Percentiles rank a stretch among this genome's conserved stretches.
Evolutionary conservation across 2,329 filamentous ascomycete species (phyloP).

Genomic region (Blastomyces parvus): DNA sequence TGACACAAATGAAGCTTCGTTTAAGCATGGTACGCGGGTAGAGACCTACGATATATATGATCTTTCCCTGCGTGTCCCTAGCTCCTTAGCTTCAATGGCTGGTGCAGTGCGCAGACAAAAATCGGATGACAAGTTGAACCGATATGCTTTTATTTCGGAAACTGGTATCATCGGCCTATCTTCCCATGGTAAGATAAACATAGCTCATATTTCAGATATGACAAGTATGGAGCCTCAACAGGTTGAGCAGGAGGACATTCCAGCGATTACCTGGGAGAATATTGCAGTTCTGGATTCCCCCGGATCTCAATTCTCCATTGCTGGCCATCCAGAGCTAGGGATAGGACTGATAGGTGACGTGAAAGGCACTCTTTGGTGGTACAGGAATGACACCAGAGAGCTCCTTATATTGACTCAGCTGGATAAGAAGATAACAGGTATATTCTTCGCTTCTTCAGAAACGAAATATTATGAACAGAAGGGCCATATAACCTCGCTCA

Average conservation of each 20-base stretch:
- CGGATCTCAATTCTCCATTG: slow-evolving; percentile 23
- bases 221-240: not conserved
- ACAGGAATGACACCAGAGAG: slow-evolving; percentile 25
- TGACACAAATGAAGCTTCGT: slow-evolving; percentile 11
- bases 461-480: not conserved
- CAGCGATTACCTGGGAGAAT: slow-evolving; percentile 22
- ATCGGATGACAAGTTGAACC: slow-evolving; percentile 18
- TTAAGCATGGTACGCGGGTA: too few relatives aligned
- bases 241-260: slow-evolving; percentile 7
- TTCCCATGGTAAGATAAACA: slow-evolving; percentile 23
- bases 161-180: slow-evolving; percentile 27
- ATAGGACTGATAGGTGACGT: slow-evolving; percentile 29
- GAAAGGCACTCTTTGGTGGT: slow-evolving; percentile 28
- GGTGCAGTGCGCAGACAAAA: slow-evolving; percentile 9
- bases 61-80: not conserved
- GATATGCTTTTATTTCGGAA: slow-evolving; percentile 28
- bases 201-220: slow-evolving; percentile 21
- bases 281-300: slow-evolving; percentile 25
- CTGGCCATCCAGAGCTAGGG: slow-evolving; percentile 23
- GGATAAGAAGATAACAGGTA: slow-evolving; percentile 22
- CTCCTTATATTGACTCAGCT: slow-evolving; percentile 22
- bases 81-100: not conserved
- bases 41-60: slow-evolving; percentile 5
- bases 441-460: slow-evolving; percentile 20
- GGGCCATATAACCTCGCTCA: not conserved